phyloP scores from a whole-genome alignment of 2,329 filamentous ascomycete genomes.

The Coniochaeta sp. region DNA sequence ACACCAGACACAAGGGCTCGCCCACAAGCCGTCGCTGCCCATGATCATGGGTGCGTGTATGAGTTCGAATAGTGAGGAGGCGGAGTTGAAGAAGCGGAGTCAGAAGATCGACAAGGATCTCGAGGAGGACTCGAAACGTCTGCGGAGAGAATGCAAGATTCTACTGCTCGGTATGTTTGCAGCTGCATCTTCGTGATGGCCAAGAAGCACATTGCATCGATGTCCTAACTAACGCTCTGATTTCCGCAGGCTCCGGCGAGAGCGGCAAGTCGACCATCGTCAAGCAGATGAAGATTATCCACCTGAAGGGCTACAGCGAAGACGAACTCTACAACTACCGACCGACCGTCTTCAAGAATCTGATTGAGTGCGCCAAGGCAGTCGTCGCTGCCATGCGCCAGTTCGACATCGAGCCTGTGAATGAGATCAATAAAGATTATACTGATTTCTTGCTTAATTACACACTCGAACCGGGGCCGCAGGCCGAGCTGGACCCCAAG shows the following conservation, averaged over 20 bases:
- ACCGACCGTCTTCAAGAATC: conserved; percentile 95
- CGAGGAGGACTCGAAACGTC: conserved; percentile 86
- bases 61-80: conserved; percentile 79
- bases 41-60: conserved; percentile 80
- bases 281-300: conserved; percentile 99
- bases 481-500: conserved; percentile 71
- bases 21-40: background rate
- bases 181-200: background rate
- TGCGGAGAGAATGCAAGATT: conserved; percentile 98
- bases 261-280: conserved; percentile 99
- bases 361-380: conserved; percentile 92
- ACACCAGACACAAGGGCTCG: background rate
- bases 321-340: conserved; percentile 93
- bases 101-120: conserved; percentile 90
- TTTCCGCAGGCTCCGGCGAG: conserved; percentile 75
- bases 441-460: conserved; percentile 80
- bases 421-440: conserved; percentile 62
- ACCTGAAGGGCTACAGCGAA: conserved; percentile 92
- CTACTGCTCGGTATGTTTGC: conserved; percentile 70
- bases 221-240: conserved; percentile 3
- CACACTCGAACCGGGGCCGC: conserved; percentile 82
- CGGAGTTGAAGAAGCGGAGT: conserved; percentile 91
- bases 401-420: conserved; percentile 75
- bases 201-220: background rate
- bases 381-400: conserved; percentile 87